Percentiles rank a stretch among this genome's conserved stretches.
Evolutionary conservation across 2,329 filamentous ascomycete genomes (phyloP).

Genomic region (Claviceps sp.): DNA sequence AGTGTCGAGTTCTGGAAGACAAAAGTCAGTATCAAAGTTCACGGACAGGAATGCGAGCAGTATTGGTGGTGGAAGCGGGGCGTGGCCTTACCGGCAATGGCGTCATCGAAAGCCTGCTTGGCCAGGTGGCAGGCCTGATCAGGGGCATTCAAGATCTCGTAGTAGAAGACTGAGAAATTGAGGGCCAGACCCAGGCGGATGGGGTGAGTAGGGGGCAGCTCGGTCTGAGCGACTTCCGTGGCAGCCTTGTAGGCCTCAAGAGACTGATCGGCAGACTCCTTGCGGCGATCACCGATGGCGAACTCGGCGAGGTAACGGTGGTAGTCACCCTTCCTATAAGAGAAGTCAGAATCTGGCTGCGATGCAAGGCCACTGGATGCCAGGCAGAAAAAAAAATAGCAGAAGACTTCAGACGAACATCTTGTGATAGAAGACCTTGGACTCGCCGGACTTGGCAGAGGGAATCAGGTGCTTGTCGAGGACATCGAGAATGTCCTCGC

Average conservation of each 20-base stretch:
- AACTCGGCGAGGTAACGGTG: constrained; percentile 98
- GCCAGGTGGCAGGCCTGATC: constrained; percentile 97
- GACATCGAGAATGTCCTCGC: constrained; percentile 91
- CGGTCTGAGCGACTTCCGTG: constrained; percentile 94
- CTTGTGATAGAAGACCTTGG: constrained; percentile 99
- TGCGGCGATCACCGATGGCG: constrained; percentile 85
- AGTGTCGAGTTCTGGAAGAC: constrained; percentile 72
- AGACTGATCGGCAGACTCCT: constrained; percentile 84
- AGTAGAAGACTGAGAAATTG: constrained; percentile 99
- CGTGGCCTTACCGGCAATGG: constrained; percentile 57
- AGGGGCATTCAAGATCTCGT: constrained; percentile 97
- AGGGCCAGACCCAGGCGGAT: constrained; percentile 95
- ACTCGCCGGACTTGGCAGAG: constrained; percentile 88
- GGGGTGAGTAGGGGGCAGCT: constrained; percentile 92
- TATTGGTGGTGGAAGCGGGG: background rate
- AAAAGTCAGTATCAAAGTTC: background rate
- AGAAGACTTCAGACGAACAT: constrained; percentile 42
- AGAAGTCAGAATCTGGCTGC: constrained; percentile 1
- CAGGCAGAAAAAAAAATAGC: background rate
- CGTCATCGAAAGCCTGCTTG: constrained; percentile 98
- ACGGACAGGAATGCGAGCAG: background rate
- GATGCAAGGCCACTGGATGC: background rate
- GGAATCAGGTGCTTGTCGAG: constrained; percentile 90
- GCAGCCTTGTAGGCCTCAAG: constrained; percentile 95
- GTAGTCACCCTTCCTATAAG: constrained; percentile 90